phyloP scores from a whole-genome alignment of 2,329 filamentous ascomycete genomes.

The Exophiala viscosa region DNA sequence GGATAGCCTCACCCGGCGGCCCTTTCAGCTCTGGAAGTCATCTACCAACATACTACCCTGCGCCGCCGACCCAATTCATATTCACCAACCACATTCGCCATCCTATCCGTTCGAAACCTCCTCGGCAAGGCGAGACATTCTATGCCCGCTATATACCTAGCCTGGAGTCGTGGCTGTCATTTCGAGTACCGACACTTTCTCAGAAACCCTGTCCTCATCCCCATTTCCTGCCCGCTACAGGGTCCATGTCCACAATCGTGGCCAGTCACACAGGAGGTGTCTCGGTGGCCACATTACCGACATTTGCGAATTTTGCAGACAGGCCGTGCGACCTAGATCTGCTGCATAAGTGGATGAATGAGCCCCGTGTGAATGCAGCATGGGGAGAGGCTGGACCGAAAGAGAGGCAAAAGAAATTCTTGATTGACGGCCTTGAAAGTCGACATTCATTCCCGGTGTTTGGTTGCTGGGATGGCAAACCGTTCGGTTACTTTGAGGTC shows the following conservation, averaged over 20 bases:
- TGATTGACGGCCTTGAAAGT: conserved; percentile 61
- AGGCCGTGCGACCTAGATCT: conserved; percentile 62
- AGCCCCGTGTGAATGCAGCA: conserved; percentile 74
- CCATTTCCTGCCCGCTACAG: conserved; percentile 58
- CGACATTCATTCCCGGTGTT: conserved; percentile 85
- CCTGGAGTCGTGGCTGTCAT: conserved; percentile 77
- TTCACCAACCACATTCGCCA: conserved; percentile 77
- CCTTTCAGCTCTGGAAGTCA: conserved; percentile 81
- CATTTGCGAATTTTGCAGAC: conserved; percentile 41
- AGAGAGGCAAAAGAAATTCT: conserved; percentile 61
- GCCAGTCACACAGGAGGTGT: conserved; percentile 20
- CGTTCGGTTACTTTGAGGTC: conserved; percentile 95
- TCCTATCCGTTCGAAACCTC: conserved; percentile 81
- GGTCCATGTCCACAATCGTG: conserved; percentile 25
- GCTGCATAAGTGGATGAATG: conserved; percentile 83
- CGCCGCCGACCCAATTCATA: conserved; percentile 74
- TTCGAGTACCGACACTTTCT: conserved; percentile 75
- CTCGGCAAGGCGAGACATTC: conserved; percentile 84
- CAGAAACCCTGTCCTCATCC: conserved; percentile 55
- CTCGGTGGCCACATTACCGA: conserved; percentile 30
- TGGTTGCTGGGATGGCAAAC: conserved; percentile 88
- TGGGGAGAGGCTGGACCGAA: conserved; percentile 68
- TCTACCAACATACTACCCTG: conserved; percentile 86
- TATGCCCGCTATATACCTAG: conserved; percentile 85
- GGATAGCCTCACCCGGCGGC: conserved; percentile 42